A percentile compares a stretch with the other conserved stretches of the same genome.
These are phyloP conservation scores for Hypsizygus ulmarius DNA, from an alignment of 1,284 basidiomycete species.

Conservation along the genomic window DNA sequence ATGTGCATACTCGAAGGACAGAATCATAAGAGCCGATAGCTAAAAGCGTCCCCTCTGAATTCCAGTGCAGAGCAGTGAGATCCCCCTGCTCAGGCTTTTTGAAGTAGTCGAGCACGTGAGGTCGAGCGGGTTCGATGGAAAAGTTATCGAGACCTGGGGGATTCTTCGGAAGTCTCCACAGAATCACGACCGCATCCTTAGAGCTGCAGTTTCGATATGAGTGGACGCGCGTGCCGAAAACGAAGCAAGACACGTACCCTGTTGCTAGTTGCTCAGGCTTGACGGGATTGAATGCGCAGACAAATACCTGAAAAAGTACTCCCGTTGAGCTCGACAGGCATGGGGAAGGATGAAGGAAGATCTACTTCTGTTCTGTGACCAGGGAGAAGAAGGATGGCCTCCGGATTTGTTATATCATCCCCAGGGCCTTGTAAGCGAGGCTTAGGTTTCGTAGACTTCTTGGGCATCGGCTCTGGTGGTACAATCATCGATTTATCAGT, in stretches of 20 bases:
- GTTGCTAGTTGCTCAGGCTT: slow-evolving; percentile 64
- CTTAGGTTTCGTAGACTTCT: slow-evolving; percentile 21
- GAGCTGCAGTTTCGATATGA: slow-evolving; percentile 44
- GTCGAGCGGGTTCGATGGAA: slow-evolving; percentile 33
- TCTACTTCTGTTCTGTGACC: slow-evolving; percentile 66
- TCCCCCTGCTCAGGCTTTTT: slow-evolving; percentile 50
- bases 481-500: slow-evolving; percentile 13
- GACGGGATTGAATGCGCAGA: slow-evolving; percentile 76
- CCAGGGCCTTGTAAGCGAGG: slow-evolving; percentile 33
- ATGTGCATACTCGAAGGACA: slow-evolving; percentile 60
- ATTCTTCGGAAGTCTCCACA: slow-evolving; percentile 67
- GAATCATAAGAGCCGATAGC: slow-evolving; percentile 76
- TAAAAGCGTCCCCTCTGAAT: slow-evolving; percentile 63
- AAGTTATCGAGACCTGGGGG: slow-evolving; percentile 29
- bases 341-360: slow-evolving; percentile 10
- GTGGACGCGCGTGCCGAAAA: slow-evolving; percentile 5
- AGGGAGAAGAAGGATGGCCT: slow-evolving; percentile 48
- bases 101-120: slow-evolving; percentile 50
- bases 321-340: not conserved
- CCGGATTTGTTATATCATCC: slow-evolving; percentile 34
- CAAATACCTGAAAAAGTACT: slow-evolving; percentile 58
- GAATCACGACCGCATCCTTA: slow-evolving; percentile 70
- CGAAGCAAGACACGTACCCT: slow-evolving; percentile 50
- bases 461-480: slow-evolving; percentile 13
- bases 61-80: slow-evolving; percentile 76